Conservation (phyloP, 306 rosid species). For the Styphnolobium japonicum region DNA sequence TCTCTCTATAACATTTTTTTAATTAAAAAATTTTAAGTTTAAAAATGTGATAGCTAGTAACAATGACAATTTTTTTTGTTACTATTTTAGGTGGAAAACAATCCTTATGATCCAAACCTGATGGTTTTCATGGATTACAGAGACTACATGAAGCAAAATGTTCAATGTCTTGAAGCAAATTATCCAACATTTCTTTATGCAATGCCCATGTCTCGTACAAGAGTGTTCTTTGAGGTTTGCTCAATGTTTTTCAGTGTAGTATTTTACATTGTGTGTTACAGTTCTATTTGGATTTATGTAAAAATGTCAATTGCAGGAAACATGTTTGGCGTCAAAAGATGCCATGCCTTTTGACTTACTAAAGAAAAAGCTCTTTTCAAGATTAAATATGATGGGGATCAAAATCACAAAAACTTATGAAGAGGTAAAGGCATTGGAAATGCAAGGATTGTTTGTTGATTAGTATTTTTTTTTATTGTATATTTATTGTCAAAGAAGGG, state of each 20-base stretch:
- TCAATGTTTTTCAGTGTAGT: constrained; percentile 12
- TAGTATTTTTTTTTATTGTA: neutral
- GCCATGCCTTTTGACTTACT: constrained; percentile 94
- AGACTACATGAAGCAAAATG: constrained; percentile 66
- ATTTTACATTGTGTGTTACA: constrained; percentile 5
- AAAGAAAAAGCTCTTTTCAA: constrained; percentile 81
- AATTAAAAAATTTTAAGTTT: neutral
- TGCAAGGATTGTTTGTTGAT: constrained; percentile 16
- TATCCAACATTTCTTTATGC: constrained; percentile 95
- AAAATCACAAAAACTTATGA: constrained; percentile 68
- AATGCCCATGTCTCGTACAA: constrained; percentile 92
- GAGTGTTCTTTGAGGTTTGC: constrained; percentile 92
- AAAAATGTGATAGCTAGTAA: neutral
- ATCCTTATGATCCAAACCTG: constrained; percentile 88
- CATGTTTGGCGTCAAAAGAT: constrained; percentile 93
- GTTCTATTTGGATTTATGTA: constrained; percentile 13
- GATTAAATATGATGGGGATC: constrained; percentile 88
- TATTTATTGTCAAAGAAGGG: neutral
- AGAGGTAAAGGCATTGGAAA: constrained; percentile 58
- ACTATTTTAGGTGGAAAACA: constrained; percentile 78
- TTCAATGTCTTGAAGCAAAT: constrained; percentile 53
- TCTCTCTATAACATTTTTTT: neutral
- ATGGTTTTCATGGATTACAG: constrained; percentile 99
- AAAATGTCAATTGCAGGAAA: constrained; percentile 64
- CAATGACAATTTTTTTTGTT: constrained; percentile 14